Conservation (phyloP, 2,329 filamentous ascomycete species). For the Talaromyces marneffei region DNA sequence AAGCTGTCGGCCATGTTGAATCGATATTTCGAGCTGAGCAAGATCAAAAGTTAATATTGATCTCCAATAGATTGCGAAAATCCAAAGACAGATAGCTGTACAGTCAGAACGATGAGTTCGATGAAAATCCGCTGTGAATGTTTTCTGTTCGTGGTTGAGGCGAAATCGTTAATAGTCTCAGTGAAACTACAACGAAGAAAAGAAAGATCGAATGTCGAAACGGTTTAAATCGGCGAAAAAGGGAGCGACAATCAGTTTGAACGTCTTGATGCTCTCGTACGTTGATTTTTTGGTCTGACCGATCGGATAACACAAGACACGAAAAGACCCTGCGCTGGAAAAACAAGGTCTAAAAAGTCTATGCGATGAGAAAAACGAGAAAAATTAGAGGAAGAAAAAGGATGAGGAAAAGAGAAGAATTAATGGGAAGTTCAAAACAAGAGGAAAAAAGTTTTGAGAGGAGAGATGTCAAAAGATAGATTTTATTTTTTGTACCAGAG, state of each 20-base stretch:
- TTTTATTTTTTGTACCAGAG: slow-evolving; percentile 8
- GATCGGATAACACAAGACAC: slow-evolving; percentile 16
- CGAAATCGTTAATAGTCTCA: slow-evolving; percentile 4
- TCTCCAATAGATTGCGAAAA: neutral
- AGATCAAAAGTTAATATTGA: neutral
- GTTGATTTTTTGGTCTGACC: slow-evolving; percentile 17
- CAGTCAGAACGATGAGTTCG: neutral
- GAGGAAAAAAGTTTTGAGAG: slow-evolving; percentile 13
- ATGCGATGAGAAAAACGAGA: slow-evolving; percentile 21
- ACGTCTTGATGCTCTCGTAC: neutral
- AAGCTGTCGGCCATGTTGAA: slow-evolving; percentile 35
- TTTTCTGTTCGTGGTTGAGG: neutral
- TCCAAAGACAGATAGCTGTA: neutral
- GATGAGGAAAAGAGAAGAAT: slow-evolving; percentile 11
- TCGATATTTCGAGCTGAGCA: neutral
- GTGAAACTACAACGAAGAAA: slow-evolving; percentile 2
- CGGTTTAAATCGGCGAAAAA: slow-evolving; percentile 2
- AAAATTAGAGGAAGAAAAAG: slow-evolving; percentile 17
- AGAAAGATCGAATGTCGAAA: neutral
- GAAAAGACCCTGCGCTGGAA: slow-evolving; percentile 23
- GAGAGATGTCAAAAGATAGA: slow-evolving; percentile 16
- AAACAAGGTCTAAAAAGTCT: slow-evolving; percentile 29
- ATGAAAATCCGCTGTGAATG: neutral
- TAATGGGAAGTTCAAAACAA: slow-evolving; percentile 15
- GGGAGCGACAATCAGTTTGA: slow-evolving; percentile 20